Base-by-base conservation (phyloP, 2,329 filamentous ascomycete species). In the Aspergillus sp. region DNA sequence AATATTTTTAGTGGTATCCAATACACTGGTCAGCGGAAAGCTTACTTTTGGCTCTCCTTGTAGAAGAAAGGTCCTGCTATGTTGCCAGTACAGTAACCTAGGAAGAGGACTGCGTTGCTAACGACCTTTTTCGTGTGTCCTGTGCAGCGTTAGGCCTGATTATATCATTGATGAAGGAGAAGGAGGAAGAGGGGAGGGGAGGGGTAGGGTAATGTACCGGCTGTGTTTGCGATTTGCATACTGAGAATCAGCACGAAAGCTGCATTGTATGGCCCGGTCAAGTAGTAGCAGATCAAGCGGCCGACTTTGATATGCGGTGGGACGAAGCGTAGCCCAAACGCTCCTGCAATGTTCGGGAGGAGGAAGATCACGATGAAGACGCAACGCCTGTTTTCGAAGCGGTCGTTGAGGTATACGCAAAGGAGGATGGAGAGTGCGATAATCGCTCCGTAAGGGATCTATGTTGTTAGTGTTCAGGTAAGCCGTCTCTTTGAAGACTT, bases 41-140 rank as follows among this genome's bases (percentile, higher is more conserved):
- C 58, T 54, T 63, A 77, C 66, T 78, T 73, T 66, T 88, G 84
- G n/a, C 78, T 68, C 0, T 80, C 73, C 54, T 82, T 82, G 71
- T 87, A 88, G 74, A 88, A 88, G 71, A 88, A 87, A 0, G 86
- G 86, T 0, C 85, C 83, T 3, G 80, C 81, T 44, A 88, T 86
- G 66, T 88, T 88, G 5, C 85, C 86, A 1, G 83, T 79, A 66
- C 84, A 87, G 58, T 84, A 84, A 0, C 84, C 84, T 8, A 88
- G 76, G 74, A 86, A 87, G 2, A 87, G 77, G 59, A 86, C 81
- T 1, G 83, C 85, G 21, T 86, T 86, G n/a, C 85, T 85, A 25
- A 87, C 82, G 49, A 88, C 84, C 68, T 88, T 87, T 69, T 88
- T 88, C 1, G 84, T 86, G 62, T 86, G 84, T 0, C 85, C 85